Evolutionary conservation across 495 filamentous ascomycete genomes (phyloP).

Genomic region (Hamigera avellanea): DNA sequence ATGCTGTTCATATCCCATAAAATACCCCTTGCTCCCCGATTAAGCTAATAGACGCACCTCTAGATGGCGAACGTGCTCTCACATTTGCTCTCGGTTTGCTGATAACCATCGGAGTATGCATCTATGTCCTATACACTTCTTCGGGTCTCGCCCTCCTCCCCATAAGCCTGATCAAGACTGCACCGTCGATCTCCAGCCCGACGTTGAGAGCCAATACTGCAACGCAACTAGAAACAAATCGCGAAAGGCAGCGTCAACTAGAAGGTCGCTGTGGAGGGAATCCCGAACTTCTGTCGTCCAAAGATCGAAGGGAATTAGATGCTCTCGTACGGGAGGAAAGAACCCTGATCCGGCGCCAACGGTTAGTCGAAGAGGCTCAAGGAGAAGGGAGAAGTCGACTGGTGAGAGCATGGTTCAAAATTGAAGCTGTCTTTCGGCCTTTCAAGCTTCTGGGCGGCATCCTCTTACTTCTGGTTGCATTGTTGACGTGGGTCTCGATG

Average conservation of each 20-base stretch:
- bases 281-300: slow-evolving; percentile 58
- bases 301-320: slow-evolving; percentile 83
- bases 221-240: slow-evolving; percentile 70
- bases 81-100: slow-evolving; percentile 80
- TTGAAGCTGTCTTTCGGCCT: slow-evolving; percentile 67
- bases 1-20: not conserved
- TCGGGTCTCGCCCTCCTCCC: slow-evolving; percentile 83
- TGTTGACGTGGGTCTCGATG: slow-evolving; percentile 83
- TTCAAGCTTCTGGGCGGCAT: slow-evolving; percentile 80
- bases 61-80: slow-evolving; percentile 81
- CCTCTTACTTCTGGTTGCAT: slow-evolving; percentile 54
- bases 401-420: slow-evolving; percentile 61
- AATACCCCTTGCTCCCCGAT: slow-evolving; percentile 1
- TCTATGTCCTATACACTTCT: slow-evolving; percentile 83
- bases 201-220: slow-evolving; percentile 62
- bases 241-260: slow-evolving; percentile 82
- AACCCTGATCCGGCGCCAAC: slow-evolving; percentile 80
- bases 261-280: slow-evolving; percentile 77
- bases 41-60: slow-evolving; percentile 7
- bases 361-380: slow-evolving; percentile 68
- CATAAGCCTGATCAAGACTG: slow-evolving; percentile 79
- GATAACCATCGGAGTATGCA: slow-evolving; percentile 68
- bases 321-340: slow-evolving; percentile 78
- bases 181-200: slow-evolving; percentile 68
- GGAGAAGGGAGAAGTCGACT: slow-evolving; percentile 62